Evolutionary conservation across 78 protist species (phyloP), one percentile per base, ranked within the genome.

Genomic region (Dictyostelium firmibasis): DNA sequence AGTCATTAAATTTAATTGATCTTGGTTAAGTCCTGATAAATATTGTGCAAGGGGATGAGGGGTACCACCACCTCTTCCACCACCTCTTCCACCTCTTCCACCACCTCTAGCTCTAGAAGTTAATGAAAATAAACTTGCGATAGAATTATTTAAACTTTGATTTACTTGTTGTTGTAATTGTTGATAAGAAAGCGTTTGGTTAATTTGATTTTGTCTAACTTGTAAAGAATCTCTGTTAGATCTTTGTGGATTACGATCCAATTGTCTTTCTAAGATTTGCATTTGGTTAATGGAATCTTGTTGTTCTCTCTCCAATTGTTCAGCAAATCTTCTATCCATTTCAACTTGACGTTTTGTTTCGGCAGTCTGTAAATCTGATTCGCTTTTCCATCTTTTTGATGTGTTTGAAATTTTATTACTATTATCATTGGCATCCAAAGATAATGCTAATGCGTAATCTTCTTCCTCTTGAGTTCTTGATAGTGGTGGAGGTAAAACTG

Each of bases 1-100:
- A 44, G 27, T 38, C 92, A 81, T 81, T 31, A 89, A 23, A 69
- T 89, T 89, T 8, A 89, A 50, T 4, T 74, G 77, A 0, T 77
- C 35, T 41, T 74, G 86, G 44, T 53, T 83, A 2, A 57, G 36
- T 29, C 36, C 36, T 35, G 76, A 60, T 57, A 20, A 57, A 53
- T n/a, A 14, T 31, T 70, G 33, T 57, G 86, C 7, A 57, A 9
- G 43, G 33, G 23, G 69, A 29, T 20, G 36, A 8, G 47, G 20
- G 25, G 43, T 1, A 47, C 69, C 18, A 38, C 43, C 43, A 38
- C 2, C 2, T 57, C 86, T 47, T 5, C 86, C 70, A 0, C 67
- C 43, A 38, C 2, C 2, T 57, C 86, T 47, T 5, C 84, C 62
- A n/a, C n/a, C n/a, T 53, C 85, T 44, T 4, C 85, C 60, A 1